Conservation (phyloP, 1,284 basidiomycete genomes). For the Rhodotorula glutinis region DNA sequence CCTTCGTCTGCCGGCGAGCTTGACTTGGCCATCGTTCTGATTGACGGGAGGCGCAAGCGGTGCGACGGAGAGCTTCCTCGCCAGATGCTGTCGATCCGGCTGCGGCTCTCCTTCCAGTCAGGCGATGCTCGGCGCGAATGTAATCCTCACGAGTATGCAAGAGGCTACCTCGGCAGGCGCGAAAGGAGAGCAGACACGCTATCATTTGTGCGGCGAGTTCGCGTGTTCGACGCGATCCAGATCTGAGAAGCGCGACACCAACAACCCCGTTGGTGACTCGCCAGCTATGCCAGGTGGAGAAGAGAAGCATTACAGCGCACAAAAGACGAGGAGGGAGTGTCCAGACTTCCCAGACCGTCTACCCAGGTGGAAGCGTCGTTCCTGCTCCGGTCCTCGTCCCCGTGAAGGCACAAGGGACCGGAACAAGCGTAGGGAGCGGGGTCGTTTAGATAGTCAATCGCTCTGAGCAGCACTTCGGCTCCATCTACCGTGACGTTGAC, state of each 20-base stretch:
- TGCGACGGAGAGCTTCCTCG: too few relatives aligned
- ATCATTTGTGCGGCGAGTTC: too few relatives aligned
- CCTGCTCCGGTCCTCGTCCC: neutral
- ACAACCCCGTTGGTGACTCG: too few relatives aligned
- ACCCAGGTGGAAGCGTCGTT: neutral
- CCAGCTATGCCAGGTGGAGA: too few relatives aligned
- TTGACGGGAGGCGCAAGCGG: neutral
- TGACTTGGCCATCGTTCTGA: constrained; percentile 10
- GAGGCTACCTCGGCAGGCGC: too few relatives aligned
- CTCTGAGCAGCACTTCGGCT: constrained; percentile 14
- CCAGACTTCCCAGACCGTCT: constrained; percentile 1
- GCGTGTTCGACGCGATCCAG: too few relatives aligned
- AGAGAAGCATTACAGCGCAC: neutral
- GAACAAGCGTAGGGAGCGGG: neutral
- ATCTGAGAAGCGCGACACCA: too few relatives aligned
- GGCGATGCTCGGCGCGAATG: too few relatives aligned
- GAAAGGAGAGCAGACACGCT: too few relatives aligned
- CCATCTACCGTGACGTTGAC: neutral
- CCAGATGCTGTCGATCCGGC: too few relatives aligned
- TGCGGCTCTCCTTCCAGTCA: too few relatives aligned
- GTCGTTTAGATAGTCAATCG: constrained; percentile 12
- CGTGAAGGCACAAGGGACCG: neutral
- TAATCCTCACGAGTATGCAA: too few relatives aligned
- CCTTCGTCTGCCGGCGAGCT: neutral
- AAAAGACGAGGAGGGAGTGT: neutral